A percentile compares a stretch with the other conserved stretches of the same genome.
Evolutionary conservation across 208 protist genomes (phyloP).

Genomic region (Trypanosoma rangeli): DNA sequence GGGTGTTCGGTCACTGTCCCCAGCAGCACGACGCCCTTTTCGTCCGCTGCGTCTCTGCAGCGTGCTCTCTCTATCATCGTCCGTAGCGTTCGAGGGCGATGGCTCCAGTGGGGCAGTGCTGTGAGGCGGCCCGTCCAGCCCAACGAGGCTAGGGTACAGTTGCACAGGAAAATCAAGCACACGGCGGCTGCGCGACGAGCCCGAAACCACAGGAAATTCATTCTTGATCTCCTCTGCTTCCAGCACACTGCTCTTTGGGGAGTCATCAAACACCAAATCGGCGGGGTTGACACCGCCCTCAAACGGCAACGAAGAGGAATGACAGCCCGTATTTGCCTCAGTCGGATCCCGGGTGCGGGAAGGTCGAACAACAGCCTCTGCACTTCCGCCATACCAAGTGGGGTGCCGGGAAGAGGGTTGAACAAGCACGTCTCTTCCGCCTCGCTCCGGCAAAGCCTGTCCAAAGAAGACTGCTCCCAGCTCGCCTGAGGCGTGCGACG

Average conservation of each 20-base stretch:
- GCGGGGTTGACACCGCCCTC: slow-evolving; percentile 26
- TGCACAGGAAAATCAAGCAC: slow-evolving; percentile 9
- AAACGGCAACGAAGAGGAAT: not conserved
- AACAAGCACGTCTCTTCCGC: not conserved
- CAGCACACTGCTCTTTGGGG: not conserved
- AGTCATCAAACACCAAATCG: slow-evolving; percentile 23
- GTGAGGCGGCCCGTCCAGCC: not conserved
- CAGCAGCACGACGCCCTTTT: not conserved
- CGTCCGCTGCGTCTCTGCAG: not conserved
- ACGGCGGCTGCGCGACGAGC: not conserved
- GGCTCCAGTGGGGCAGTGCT: not conserved
- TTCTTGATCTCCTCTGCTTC: not conserved
- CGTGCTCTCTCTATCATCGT: not conserved
- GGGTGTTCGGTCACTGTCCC: not conserved
- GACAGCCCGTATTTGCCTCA: not conserved
- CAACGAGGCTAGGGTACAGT: slow-evolving; percentile 8
- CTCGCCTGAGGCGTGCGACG: too few relatives aligned
- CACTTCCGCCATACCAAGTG: not conserved
- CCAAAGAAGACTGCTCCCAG: not conserved
- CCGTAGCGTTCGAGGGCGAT: not conserved
- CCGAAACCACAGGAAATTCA: not conserved
- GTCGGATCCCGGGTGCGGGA: not conserved
- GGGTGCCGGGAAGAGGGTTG: not conserved
- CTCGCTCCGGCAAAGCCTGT: not conserved
- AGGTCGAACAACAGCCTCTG: slow-evolving; percentile 2